These are phyloP conservation scores for Calamus simplicifolius DNA, from an alignment of 176 grass and related monocot species.

Conservation along the genomic window DNA sequence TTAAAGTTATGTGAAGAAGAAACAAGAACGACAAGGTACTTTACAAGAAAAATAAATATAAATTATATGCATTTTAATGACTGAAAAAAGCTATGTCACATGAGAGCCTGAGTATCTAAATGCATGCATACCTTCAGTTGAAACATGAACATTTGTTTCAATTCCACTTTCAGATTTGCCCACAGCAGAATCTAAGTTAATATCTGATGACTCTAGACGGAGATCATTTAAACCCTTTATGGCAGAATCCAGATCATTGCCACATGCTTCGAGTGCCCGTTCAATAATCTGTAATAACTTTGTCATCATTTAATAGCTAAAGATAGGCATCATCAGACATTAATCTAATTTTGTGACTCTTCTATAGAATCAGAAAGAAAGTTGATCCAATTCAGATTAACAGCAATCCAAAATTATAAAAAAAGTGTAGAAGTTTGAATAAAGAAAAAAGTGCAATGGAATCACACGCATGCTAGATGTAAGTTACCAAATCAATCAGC, in stretches of 20 bases:
- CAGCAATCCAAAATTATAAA: no score
- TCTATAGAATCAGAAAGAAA: neutral
- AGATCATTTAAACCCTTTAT: constrained; percentile 38
- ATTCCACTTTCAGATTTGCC: constrained; percentile 2
- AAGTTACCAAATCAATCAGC: no score
- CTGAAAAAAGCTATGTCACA: no score
- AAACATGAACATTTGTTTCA: constrained; percentile 1
- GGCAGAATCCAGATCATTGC: constrained; percentile 47
- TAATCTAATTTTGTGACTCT: neutral
- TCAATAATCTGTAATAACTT: constrained; percentile 40
- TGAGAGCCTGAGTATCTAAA: no score
- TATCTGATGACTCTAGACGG: constrained; percentile 12
- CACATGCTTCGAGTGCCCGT: constrained; percentile 36
- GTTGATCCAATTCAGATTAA: neutral
- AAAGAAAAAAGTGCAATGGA: no score
- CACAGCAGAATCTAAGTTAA: constrained; percentile 11
- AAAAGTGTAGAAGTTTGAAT: no score
- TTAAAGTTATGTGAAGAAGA: no score
- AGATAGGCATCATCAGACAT: neutral
- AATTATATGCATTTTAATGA: no score
- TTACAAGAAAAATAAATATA: no score
- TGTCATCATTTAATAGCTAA: constrained; percentile 9
- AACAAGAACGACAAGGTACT: no score
- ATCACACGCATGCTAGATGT: no score
- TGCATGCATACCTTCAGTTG: neutral